Evolutionary conservation across 2,329 filamentous ascomycete genomes (phyloP), one percentile per base, ranked within the genome.

Genomic region (Stemphylium beticola): DNA sequence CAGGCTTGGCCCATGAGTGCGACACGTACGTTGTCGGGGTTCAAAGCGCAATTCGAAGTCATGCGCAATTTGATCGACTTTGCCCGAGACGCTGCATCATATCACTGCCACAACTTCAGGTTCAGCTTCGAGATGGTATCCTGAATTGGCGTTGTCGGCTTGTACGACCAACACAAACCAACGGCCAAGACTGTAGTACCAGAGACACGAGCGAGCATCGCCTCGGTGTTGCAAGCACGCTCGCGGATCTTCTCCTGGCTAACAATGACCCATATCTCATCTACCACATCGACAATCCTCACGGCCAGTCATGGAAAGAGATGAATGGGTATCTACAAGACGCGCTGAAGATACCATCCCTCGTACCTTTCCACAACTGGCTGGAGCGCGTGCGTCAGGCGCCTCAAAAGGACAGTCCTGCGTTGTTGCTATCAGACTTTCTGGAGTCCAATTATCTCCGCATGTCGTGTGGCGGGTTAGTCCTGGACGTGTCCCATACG

Each of bases 1-100:
- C 83, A 82, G 56, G 81, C 82, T 0, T 84, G 80, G 80, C 77
- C 76, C 0, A 83, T 85, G 68, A 82, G 83, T 68, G 83, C 81
- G 65, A 83, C 81, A 61, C 76, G 83, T 18, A 67, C 76, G 0
- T 56, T 84, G 9, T 70, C 76, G 18, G 81, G 78, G 0, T 85
- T 85, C 51, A 79, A 82, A 63, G 73, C 78, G 0, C 78, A 83
- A 58, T 77, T 85, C 34, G 73, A 77, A 4, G 77, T 80, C 4
- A 78, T 85, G 52, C 78, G 81, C 8, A 79, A 81, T 56, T 68
- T 87, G 8, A 75, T 82, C 8, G 68, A 80, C 29, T 68, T 85
- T 3, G 78, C 79, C 0, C 49, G 31, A 15, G 29, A 76, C 0
- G 69, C 72, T 7, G 66, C 72, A 2, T 49, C 53, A 15, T 39